Evolutionary conservation across 2,329 filamentous ascomycete species (phyloP), one percentile per base, ranked within the genome.

Genomic region (Hypoxylon sp.): DNA sequence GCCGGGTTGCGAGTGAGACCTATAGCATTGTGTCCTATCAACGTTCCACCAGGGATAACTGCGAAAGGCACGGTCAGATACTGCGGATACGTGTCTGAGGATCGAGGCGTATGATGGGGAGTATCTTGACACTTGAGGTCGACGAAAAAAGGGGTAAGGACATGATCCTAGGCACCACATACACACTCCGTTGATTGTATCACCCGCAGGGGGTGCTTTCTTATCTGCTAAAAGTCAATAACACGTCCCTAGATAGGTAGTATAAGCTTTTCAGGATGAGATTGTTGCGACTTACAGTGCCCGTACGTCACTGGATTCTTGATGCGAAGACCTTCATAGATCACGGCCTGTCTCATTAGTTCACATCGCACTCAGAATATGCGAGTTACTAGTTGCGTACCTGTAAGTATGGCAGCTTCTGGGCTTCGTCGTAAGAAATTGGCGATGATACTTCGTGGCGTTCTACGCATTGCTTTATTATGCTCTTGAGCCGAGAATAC

Each of bases 401-500:
- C 17, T 59, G 56, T 2, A 80, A 68, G 43, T 77, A 79, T 0
- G 75, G 75, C 3, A 78, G 55, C 30, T 68, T 68, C 43, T 70
- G 69, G 5, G 74, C 74, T 52, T 75, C 69, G 4, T 66, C 59
- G 28, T 71, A 65, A 15, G 63, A 68, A 41, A 73, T 71, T 17
- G 64, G 66, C n/a, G 30, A 61, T 56, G 30, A 79, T 75, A 3
- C 70, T 68, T 15, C 72, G 72, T 59, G 54, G n/a, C 32, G 30
- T 15, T 59, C 49, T 6, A 69, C 17, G 0, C 77, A 78, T 15
- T 68, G 68, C 32, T 79, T 75, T 46, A 84, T 79, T 67, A 85
- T 82, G 0, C 67, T 68, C 26, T 80, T 79, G 1, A 86, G 70
- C 20, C 77, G 78, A 4, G 66, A 59, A 53, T 81, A 79, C 0